These are phyloP conservation scores for Blastomyces parvus DNA, from an alignment of 2,329 filamentous ascomycete species.

Conservation along the genomic window DNA sequence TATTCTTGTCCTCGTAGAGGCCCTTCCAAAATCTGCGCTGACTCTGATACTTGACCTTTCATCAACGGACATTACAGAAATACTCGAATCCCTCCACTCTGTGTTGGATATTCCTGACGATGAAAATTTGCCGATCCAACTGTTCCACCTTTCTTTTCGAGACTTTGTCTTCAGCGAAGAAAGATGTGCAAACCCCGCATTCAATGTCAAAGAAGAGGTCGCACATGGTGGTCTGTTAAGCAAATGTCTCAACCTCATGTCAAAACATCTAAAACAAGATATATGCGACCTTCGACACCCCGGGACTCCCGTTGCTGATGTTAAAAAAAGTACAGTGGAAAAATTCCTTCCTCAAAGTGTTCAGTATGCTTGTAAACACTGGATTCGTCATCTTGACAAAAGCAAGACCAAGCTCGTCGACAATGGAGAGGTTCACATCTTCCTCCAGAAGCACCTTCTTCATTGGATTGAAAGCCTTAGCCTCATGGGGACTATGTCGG, in stretches of 20 bases:
- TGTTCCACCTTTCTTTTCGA: constrained; percentile 22
- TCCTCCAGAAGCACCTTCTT: constrained; percentile 1
- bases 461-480: constrained; percentile 9
- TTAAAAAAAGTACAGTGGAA: not conserved
- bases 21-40: constrained; percentile 17
- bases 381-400: constrained; percentile 4
- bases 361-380: constrained; percentile 6
- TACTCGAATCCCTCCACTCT: constrained; percentile 18
- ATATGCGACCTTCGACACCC: constrained; percentile 16
- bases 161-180: constrained; percentile 20
- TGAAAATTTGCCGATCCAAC: constrained; percentile 14
- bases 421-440: not conserved
- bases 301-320: constrained; percentile 6
- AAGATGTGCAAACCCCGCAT: constrained; percentile 9
- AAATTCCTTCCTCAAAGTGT: not conserved
- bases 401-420: not conserved
- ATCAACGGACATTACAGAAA: constrained; percentile 11
- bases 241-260: constrained; percentile 15
- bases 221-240: constrained; percentile 12
- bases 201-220: constrained; percentile 15
- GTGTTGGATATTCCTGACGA: constrained; percentile 19
- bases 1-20: constrained; percentile 16
- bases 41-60: constrained; percentile 15
- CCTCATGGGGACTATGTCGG: constrained; percentile 20
- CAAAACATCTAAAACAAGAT: constrained; percentile 15